phyloP scores from a whole-genome alignment of 2,329 filamentous ascomycete species.

The Coleophoma eucalyptorum region DNA sequence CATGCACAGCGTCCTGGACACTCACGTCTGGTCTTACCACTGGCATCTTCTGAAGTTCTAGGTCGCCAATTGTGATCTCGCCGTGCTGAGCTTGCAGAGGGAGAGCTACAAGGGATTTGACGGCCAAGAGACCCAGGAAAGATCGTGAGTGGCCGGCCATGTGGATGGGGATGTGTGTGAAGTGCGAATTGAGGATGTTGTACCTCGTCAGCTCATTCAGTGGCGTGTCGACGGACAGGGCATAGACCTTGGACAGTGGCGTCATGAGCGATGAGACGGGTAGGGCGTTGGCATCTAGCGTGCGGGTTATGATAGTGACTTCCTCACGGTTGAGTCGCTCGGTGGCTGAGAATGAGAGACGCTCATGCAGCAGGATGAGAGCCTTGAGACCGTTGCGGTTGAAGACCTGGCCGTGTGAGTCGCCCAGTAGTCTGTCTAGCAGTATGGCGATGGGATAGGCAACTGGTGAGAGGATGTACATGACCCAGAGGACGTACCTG shows the following conservation, averaged over 20 bases:
- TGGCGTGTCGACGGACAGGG: constrained; percentile 83
- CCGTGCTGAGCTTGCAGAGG: constrained; percentile 70
- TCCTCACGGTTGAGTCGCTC: constrained; percentile 92
- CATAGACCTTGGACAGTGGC: constrained; percentile 91
- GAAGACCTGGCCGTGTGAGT: constrained; percentile 92
- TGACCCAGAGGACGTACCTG: constrained; percentile 66
- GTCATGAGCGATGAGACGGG: constrained; percentile 93
- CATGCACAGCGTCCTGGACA: constrained; percentile 95
- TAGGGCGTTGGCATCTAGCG: constrained; percentile 91
- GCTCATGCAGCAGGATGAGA: constrained; percentile 75
- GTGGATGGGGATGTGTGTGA: constrained; percentile 90
- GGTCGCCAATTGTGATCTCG: constrained; percentile 75
- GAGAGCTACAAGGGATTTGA: constrained; percentile 96
- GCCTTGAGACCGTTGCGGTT: constrained; percentile 96
- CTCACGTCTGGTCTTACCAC: constrained; percentile 91
- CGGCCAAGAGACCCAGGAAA: constrained; percentile 92
- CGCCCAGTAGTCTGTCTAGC: constrained; percentile 83
- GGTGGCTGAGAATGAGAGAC: constrained; percentile 17
- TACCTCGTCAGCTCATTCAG: constrained; percentile 92
- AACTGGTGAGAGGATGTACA: constrained; percentile 85
- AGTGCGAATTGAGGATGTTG: constrained; percentile 82
- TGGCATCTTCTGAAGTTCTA: constrained; percentile 83
- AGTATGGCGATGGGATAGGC: constrained; percentile 94
- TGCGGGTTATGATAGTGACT: constrained; percentile 93
- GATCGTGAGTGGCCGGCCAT: constrained; percentile 73